Evolutionary conservation across 768 basidiomycete genomes (phyloP).

Genomic region (Tricholoma terreum): DNA sequence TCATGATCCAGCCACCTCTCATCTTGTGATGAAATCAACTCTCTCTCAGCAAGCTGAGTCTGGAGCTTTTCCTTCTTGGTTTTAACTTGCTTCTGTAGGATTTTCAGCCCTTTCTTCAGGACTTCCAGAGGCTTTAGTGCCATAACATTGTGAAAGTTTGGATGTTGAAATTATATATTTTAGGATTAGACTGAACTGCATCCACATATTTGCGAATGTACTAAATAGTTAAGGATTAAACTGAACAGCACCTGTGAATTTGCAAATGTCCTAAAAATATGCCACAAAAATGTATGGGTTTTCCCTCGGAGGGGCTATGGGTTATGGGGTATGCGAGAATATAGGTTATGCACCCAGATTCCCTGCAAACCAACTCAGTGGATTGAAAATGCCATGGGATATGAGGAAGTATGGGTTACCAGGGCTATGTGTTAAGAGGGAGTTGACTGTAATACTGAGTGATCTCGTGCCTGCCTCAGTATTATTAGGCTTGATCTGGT

Average conservation of each 20-base stretch:
- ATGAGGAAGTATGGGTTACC: slow-evolving; percentile 4
- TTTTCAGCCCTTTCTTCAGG: not conserved
- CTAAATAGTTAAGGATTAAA: too few relatives aligned
- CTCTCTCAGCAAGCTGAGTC: not conserved
- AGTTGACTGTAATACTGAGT: not conserved
- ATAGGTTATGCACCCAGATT: not conserved
- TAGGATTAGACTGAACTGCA: not conserved
- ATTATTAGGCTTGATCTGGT: too few relatives aligned
- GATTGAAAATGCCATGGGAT: not conserved
- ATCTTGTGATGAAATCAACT: not conserved
- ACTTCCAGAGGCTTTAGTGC: not conserved
- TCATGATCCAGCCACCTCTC: slow-evolving; percentile 2
- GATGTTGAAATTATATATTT: too few relatives aligned
- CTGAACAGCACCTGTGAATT: too few relatives aligned
- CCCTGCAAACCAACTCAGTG: not conserved
- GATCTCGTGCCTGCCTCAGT: too few relatives aligned
- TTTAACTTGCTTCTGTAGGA: not conserved
- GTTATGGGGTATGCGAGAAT: slow-evolving; percentile 10
- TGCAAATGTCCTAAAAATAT: too few relatives aligned
- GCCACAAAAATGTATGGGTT: slow-evolving; percentile 14
- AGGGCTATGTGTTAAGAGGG: slow-evolving; percentile 8
- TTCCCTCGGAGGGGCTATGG: slow-evolving; percentile 9
- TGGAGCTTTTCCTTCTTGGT: not conserved
- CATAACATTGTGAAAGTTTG: too few relatives aligned
- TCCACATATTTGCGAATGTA: not conserved